Base-by-base conservation (phyloP, 1,139 yeast species). In the Williopsis jadinii region DNA sequence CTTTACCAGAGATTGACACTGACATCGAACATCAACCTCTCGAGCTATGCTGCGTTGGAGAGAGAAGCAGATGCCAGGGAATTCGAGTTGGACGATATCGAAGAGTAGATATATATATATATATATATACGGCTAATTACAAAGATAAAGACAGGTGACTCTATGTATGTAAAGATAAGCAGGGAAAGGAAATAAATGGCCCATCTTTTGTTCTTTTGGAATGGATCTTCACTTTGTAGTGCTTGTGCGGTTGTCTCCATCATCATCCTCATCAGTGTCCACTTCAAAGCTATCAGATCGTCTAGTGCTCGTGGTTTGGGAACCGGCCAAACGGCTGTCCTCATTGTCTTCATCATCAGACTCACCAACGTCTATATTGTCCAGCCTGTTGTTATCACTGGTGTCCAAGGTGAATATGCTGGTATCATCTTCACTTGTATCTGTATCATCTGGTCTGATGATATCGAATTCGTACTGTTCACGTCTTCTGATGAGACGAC, bases 391-490 rank as follows among this genome's bases (percentile, higher is more conserved):
- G 14, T 51, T 55, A 9, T 10, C 10, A 14, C n/a, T 14, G 27
- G 27, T 35, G 11, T 36, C 38, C 10, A 36, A 13, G 24, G 30
- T 27, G 28, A 31, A 36, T 26, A 31, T n/a, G 13, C 31, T 27
- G 10, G 30, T 13, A 12, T 36, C 38, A 31, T 51, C 46, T 15
- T 66, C 70, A 3, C 66, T 58, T 19, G 24, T 19, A 35, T 67
- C 71, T 11, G 72, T 71, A 37, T 83, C 90, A 1, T 83, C 88
- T 1, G 84, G 84, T 13, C 79, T 80, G 39, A 84, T 83, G 36
- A 84, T 81, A 59, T 84, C 94, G 59, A 84, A 84, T 59, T 84
- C 94, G 55, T 77, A 83, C 47, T 82, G 84, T 47, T 84, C 75
- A 63, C 87, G 73, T 37, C 68, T 52, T 62, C 88, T 73, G 54